Base-by-base conservation (phyloP, 176 grass and related monocot genomes). In the Ananas comosus region DNA sequence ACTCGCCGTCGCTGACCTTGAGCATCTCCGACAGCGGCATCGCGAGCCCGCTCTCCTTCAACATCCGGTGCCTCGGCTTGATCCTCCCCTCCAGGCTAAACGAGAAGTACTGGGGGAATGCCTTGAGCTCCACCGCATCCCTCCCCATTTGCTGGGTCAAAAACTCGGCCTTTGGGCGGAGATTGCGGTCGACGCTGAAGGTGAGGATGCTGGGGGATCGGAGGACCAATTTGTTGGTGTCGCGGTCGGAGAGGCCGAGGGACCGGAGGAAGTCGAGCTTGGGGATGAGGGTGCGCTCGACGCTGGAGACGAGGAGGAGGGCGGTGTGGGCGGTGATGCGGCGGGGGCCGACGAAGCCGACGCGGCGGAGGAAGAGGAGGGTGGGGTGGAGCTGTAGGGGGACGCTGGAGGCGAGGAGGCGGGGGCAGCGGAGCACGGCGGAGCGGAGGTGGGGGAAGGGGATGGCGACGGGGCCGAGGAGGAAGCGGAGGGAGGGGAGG, bases 81-180 rank as follows among this genome's bases (percentile, higher is more conserved):
- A 77, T 77, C 75, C 67, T 77, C n/a, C 52, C 53, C 28, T 77
- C 65, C 17, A 77, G 42, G 47, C 33, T 77, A 42, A 69, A 77
- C 17, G 75, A 77, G 51, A 77, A 77, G 75, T 77, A 77, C 66
- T 77, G 75, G 12, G 66, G 75, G 13, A 77, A 77, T 13, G 50
- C 75, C 75, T 63, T 77, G 51, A 77, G 65, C 12, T 77, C 75
- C 11, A 33, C 53, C 29, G 69, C 10, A 13, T 77, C 75, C 48
- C 75, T 77, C 29, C 75, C 66, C 75, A 77, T 77, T 11, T 77
- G 52, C 9, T 10, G 9, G 12, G 58, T 52, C 33, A 77, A 77
- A 50, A 77, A 77, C 11, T 69, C 75, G 3, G 69, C 75, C 12
- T 77, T 77, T 11, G 75, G 66, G 11, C 67, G 54, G 65, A 77